Evolutionary conservation across 2,329 filamentous ascomycete genomes (phyloP), one percentile per base, ranked within the genome.

Genomic region (Plenodomus biglobosus): DNA sequence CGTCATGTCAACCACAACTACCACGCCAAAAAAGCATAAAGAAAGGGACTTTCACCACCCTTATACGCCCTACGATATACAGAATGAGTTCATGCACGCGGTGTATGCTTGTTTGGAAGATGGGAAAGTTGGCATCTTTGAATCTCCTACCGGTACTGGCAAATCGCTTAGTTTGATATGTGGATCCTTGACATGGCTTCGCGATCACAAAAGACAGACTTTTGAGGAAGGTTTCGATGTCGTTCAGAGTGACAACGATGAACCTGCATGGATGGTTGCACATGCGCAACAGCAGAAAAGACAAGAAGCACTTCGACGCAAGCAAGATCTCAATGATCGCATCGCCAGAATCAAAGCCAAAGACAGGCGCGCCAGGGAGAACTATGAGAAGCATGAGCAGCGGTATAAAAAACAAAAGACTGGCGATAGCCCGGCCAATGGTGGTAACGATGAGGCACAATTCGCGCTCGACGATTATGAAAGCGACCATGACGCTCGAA

Each of bases 141-240:
- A 96, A 68, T 95, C 90, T 38, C 92, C 92, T n/a, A 96, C 92
- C 36, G 92, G 92, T 70, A 87, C 84, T 79, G 92, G 92, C 38
- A 96, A 96, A 80, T 96, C 92, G 1, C 74, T 96, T 38, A 96
- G 92, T 56, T 78, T 96, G 21, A 94, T 96, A 54, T 96, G 92
- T 67, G 88, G 87, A 35, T 86, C 91, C 5, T 72, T 96, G 62
- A 95, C 91, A 2, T 96, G 92, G 92, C 78, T 96, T n/a, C 85
- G 92, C 40, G 83, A 89, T 47, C 83, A 92, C 73, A 92, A 95
- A 69, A 77, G 84, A 72, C 68, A 77, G 63, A 59, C 69, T 52
- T 72, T 86, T 76, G 71, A 87, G 76, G 70, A 79, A 66, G 56
- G 80, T 62, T 38, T 80, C 77, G 48, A 77, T 69, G 48, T 72